Conservation (phyloP, 306 rosid species). For the Acmispon strigosus region DNA sequence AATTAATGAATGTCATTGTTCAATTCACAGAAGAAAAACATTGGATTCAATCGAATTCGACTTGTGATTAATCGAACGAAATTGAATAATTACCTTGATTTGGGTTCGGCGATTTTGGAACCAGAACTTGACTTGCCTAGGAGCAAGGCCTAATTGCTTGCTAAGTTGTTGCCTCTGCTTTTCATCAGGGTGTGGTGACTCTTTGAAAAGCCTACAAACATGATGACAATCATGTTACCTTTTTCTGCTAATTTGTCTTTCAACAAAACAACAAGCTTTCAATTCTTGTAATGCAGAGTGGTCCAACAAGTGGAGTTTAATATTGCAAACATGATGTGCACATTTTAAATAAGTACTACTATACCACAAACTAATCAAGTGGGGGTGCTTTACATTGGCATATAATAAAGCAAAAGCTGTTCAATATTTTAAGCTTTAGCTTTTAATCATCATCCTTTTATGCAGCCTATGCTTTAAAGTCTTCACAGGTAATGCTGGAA, state of each 20-base stretch:
- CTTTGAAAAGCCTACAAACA: slow-evolving; percentile 73
- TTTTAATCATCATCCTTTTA: slow-evolving; percentile 23
- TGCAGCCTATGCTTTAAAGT: neutral
- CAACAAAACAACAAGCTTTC: neutral
- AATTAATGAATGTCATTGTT: neutral
- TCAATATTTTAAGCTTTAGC: slow-evolving; percentile 14
- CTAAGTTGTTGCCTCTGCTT: slow-evolving; percentile 94
- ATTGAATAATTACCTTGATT: slow-evolving; percentile 84
- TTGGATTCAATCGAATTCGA: neutral
- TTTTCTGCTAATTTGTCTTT: neutral
- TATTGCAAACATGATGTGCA: neutral
- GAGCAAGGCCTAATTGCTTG: slow-evolving; percentile 89
- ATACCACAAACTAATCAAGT: neutral
- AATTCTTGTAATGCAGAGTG: neutral
- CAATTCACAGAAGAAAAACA: neutral
- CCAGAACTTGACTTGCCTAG: slow-evolving; percentile 98
- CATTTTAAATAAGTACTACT: neutral
- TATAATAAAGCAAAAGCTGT: slow-evolving; percentile 23
- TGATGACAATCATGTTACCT: neutral
- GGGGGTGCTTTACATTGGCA: neutral
- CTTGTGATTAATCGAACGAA: neutral
- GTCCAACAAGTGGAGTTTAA: slow-evolving; percentile 3
- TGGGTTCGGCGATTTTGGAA: slow-evolving; percentile 99
- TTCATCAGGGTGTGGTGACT: slow-evolving; percentile 98
- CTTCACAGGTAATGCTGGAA: slow-evolving; percentile 15